phyloP scores from a whole-genome alignment of 495 filamentous ascomycete genomes.

The Staphylotrichum longicolle region DNA sequence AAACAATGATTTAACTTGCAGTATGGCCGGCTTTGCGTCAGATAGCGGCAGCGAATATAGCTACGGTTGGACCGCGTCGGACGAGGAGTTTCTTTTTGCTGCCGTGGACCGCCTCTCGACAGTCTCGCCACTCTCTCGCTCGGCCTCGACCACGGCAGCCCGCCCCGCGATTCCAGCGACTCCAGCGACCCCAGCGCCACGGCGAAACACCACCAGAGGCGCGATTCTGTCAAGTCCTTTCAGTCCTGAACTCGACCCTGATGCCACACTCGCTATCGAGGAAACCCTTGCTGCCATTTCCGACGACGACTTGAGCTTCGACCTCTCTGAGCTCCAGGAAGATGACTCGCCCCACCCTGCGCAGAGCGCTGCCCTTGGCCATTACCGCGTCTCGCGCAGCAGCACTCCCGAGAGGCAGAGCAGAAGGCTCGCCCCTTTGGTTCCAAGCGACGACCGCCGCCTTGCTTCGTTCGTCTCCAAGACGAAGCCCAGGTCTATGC shows the following conservation, averaged over 20 bases:
- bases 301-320: constrained; percentile 29
- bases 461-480: constrained; percentile 24
- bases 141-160: not conserved
- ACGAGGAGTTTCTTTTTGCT: constrained; percentile 41
- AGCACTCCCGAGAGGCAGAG: not conserved
- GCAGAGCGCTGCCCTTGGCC: constrained; percentile 7
- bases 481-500: constrained; percentile 19
- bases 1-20: constrained; percentile 2
- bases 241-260: constrained; percentile 3
- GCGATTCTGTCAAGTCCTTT: not conserved
- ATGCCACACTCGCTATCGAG: constrained; percentile 15
- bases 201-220: not conserved
- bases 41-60: constrained; percentile 62
- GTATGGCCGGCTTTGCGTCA: constrained; percentile 24
- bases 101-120: constrained; percentile 25
- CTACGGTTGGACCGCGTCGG: constrained; percentile 66
- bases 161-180: not conserved
- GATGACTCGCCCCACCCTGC: constrained; percentile 11
- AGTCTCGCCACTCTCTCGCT: constrained; percentile 9
- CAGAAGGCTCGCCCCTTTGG: constrained; percentile 19
- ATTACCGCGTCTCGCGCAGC: not conserved
- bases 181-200: constrained; percentile 5
- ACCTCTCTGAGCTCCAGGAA: constrained; percentile 24
- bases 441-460: constrained; percentile 7
- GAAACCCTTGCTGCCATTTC: constrained; percentile 18